phyloP scores from a whole-genome alignment of 2,329 filamentous ascomycete genomes.

The Fusarium mundagurra region DNA sequence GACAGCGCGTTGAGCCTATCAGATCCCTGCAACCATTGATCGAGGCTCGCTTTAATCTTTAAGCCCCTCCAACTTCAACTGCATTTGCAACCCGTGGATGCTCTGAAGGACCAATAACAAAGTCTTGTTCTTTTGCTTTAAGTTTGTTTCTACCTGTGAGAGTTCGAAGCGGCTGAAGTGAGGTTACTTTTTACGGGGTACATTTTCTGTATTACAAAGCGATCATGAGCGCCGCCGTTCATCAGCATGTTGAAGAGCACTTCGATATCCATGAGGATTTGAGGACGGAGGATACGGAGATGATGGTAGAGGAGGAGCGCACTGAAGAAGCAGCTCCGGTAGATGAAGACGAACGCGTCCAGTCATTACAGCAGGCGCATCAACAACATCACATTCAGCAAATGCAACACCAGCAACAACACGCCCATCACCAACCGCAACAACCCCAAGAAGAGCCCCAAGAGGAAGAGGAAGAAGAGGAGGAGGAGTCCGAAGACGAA shows the following conservation, averaged over 20 bases:
- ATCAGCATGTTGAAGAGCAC: constrained; percentile 47
- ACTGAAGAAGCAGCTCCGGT: constrained; percentile 39
- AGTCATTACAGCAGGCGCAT: constrained; percentile 37
- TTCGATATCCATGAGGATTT: constrained; percentile 63
- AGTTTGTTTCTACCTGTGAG: background rate
- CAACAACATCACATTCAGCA: constrained; percentile 29
- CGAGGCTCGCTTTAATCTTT: constrained; percentile 9
- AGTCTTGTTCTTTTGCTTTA: constrained; percentile 6
- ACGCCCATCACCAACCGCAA: constrained; percentile 16
- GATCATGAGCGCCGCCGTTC: constrained; percentile 38
- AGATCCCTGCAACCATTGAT: constrained; percentile 38
- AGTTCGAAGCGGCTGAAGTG: background rate
- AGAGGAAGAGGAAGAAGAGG: constrained; percentile 52
- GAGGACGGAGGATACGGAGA: constrained; percentile 60
- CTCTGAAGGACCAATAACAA: constrained; percentile 3
- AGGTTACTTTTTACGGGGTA: background rate
- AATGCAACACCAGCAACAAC: constrained; percentile 26
- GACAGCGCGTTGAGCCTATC: constrained; percentile 29
- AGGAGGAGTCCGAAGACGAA: constrained; percentile 66
- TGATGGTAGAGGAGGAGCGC: constrained; percentile 57
- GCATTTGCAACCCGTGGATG: constrained; percentile 8
- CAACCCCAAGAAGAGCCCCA: constrained; percentile 34
- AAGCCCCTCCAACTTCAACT: constrained; percentile 38
- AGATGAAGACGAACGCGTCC: constrained; percentile 39
- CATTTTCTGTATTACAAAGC: constrained; percentile 1